Evolutionary conservation across 1,284 basidiomycete genomes (phyloP), one percentile per base, ranked within the genome.

Genomic region (Lentinus polychrous): DNA sequence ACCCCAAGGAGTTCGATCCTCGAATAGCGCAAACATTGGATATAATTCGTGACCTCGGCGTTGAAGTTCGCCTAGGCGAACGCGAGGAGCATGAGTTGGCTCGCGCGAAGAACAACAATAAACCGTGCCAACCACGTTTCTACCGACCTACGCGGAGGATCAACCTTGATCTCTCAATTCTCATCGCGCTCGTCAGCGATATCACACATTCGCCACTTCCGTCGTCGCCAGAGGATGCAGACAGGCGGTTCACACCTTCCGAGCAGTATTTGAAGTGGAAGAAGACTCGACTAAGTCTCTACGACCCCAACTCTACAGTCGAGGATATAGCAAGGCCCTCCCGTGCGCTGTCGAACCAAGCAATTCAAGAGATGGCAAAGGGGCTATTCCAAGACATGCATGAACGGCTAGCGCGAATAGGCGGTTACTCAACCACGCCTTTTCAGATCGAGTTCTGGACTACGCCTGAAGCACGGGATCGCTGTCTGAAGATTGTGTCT

Each of bases 161-260:
- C 63, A 91, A 91, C 57, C 72, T 92, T 36, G 91, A 93, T 62
- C 73, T 92, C 8, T 91, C 89, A 0, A 73, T 85, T 0, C 75
- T 93, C 44, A 86, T 93, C 52, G 90, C 89, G 0, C 74, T 94
- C 22, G 78, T 89, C 31, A 90, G 87, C 3, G 90, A 93, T 56
- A 76, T 91, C 36, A 81, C 88, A 0, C 90, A 93, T 61, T 72
- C 85, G 0, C 70, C 77, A 0, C 68, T 91, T 0, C 89, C 90
- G 0, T 39, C 49, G 0, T 72, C 73, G 1, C 57, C 71, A 0
- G 75, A 75, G 20, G 82, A 81, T 38, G 87, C 87, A 0, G 69
- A 76, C 12, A 58, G 61, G 17, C 74, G 86, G 8, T 92, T 86
- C 58, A 70, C 78, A 34, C 74, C 82, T 8, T 70, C 78, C 0